Evolutionary conservation across 495 filamentous ascomycete species (phyloP).

Genomic region (Clavariopsis aquatica): DNA sequence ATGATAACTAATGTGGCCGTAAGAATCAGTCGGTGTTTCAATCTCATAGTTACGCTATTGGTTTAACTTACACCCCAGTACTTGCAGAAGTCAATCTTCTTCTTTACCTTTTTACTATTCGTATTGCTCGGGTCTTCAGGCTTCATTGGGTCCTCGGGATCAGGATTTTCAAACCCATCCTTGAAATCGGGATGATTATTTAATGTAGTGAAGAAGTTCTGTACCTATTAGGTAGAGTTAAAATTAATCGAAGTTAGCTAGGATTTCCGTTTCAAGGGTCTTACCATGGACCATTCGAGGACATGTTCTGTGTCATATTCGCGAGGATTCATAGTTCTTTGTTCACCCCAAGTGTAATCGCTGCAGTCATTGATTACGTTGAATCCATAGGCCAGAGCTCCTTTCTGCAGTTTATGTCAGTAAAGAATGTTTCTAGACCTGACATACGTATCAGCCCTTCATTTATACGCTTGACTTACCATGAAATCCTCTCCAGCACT

Average conservation of each 20-base stretch:
- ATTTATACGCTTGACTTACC: constrained; percentile 12
- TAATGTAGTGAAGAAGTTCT: constrained; percentile 6
- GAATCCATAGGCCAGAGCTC: constrained; percentile 7
- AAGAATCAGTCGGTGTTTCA: constrained; percentile 5
- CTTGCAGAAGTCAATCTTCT: constrained; percentile 12
- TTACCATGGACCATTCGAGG: constrained; percentile 19
- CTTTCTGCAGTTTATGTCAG: constrained; percentile 9
- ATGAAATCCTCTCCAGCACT: constrained; percentile 5
- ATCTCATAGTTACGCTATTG: background rate
- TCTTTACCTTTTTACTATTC: constrained; percentile 4
- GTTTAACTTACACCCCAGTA: constrained; percentile 17
- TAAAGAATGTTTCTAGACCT: too few species aligned
- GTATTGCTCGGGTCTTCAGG: background rate
- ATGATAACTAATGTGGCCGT: constrained; percentile 15
- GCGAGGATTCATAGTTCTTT: background rate
- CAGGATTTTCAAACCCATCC: constrained; percentile 2
- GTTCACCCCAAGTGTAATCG: constrained; percentile 16
- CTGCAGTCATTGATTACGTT: constrained; percentile 18
- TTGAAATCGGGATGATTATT: constrained; percentile 14
- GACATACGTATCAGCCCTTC: background rate
- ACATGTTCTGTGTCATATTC: constrained; percentile 21
- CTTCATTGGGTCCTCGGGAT: background rate
- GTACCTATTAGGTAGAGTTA: constrained; percentile 4
- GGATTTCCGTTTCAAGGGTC: background rate
- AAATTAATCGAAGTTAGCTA: constrained; percentile 1